Evolutionary conservation across 805 yeast genomes (phyloP).

Genomic region (Teunomyces pallodes): DNA sequence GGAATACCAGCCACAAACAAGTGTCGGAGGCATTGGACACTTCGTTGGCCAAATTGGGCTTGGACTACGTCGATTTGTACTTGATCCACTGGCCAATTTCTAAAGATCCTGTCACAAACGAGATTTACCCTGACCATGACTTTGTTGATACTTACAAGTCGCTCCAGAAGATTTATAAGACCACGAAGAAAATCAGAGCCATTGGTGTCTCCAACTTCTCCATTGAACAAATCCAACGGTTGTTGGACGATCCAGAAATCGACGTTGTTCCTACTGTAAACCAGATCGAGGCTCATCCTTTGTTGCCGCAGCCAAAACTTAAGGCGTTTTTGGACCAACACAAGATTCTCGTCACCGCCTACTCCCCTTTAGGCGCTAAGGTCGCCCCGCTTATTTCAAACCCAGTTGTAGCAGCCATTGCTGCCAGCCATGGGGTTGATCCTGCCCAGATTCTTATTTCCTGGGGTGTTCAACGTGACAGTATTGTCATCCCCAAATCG

Average conservation of each 20-base stretch:
- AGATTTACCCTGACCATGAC: conserved; percentile 32
- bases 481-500: conserved; percentile 46
- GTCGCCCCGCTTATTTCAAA: conserved; percentile 52
- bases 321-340: conserved; percentile 49
- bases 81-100: conserved; percentile 83
- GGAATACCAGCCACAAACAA: conserved; percentile 52
- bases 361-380: conserved; percentile 70
- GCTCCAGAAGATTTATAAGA: conserved; percentile 55
- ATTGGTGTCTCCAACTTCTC: conserved; percentile 80
- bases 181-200: conserved; percentile 33
- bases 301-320: conserved; percentile 62
- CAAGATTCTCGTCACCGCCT: conserved; percentile 64
- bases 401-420: conserved; percentile 40
- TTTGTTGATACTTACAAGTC: conserved; percentile 60
- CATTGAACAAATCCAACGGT: conserved; percentile 46
- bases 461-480: conserved; percentile 59
- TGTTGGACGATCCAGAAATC: conserved; percentile 49
- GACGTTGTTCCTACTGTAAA: conserved; percentile 63
- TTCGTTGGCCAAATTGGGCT: conserved; percentile 59
- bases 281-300: conserved; percentile 78
- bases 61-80: conserved; percentile 77
- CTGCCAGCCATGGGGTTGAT: conserved; percentile 39
- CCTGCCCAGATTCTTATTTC: conserved; percentile 55
- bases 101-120: conserved; percentile 39
- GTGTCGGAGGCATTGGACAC: conserved; percentile 53